Percentiles rank a stretch among this genome's conserved stretches.
Evolutionary conservation across 2,329 filamentous ascomycete genomes (phyloP).

Genomic region (Lecanosticta acicola): DNA sequence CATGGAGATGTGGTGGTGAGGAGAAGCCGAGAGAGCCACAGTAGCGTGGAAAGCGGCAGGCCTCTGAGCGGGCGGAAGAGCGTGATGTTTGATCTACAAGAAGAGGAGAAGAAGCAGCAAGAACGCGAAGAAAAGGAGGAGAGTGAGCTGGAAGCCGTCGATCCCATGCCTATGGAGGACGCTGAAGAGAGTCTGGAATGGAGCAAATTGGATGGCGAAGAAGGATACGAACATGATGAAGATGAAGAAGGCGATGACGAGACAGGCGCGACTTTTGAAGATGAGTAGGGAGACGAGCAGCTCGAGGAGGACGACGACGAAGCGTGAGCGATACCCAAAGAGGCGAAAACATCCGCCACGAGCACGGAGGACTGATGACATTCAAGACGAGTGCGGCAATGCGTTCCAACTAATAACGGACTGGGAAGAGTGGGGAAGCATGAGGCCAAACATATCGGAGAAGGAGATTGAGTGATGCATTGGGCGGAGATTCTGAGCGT

Average conservation of each 20-base stretch:
- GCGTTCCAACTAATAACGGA: no score
- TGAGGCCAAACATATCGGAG: no score
- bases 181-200: slow-evolving; percentile 23
- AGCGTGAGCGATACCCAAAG: no score
- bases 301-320: no score
- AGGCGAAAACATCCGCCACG: no score
- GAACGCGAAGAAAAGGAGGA: slow-evolving; percentile 14
- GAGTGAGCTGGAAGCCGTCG: slow-evolving; percentile 18
- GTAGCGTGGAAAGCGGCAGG: slow-evolving; percentile 10
- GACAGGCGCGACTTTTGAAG: no score
- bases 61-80: slow-evolving; percentile 18
- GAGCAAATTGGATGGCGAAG: slow-evolving; percentile 22
- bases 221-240: slow-evolving; percentile 14
- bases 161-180: slow-evolving; percentile 29
- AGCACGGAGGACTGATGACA: no score
- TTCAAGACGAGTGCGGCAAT: no score
- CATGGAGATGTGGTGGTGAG: slow-evolving; percentile 68
- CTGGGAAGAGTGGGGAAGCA: no score
- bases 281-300: no score
- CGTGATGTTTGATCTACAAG: slow-evolving; percentile 28
- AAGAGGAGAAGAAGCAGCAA: slow-evolving; percentile 17
- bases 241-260: slow-evolving; percentile 16
- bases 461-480: slow-evolving; percentile 2
- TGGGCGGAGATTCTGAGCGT: background rate
- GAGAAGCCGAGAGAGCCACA: slow-evolving; percentile 9